Percentiles rank a stretch among this genome's conserved stretches.
These are phyloP conservation scores for Hirsutella thompsonii DNA, from an alignment of 2,329 filamentous ascomycete species.

Conservation along the genomic window DNA sequence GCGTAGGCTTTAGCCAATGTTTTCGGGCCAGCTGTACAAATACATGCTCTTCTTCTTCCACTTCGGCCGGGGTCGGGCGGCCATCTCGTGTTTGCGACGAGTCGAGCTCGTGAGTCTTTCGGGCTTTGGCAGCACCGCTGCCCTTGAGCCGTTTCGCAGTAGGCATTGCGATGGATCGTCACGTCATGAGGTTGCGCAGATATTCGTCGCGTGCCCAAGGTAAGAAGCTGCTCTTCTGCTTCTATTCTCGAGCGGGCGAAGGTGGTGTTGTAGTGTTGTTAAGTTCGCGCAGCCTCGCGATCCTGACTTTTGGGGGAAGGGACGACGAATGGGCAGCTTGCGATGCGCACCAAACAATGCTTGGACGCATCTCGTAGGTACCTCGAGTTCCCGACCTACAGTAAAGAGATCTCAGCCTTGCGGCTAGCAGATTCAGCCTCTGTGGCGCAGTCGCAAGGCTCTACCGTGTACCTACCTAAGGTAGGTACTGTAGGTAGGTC, in stretches of 20 bases:
- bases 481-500: too few relatives aligned
- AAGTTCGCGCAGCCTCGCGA: not conserved
- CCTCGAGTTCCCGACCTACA: too few relatives aligned
- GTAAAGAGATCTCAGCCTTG: constrained; percentile 12
- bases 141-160: constrained; percentile 46
- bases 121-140: constrained; percentile 29
- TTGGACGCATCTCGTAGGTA: too few relatives aligned
- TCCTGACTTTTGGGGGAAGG: not conserved
- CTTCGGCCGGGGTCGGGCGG: constrained; percentile 45
- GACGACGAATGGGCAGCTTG: not conserved
- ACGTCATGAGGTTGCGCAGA: not conserved
- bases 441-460: too few relatives aligned
- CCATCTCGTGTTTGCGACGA: constrained; percentile 23
- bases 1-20: constrained; percentile 65
- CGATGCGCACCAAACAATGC: too few relatives aligned
- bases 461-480: too few relatives aligned
- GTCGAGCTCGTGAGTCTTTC: constrained; percentile 21
- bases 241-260: not conserved
- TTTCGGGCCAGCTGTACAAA: constrained; percentile 70
- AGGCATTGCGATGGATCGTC: constrained; percentile 30
- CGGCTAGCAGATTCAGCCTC: not conserved
- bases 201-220: not conserved
- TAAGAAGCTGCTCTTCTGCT: not conserved
- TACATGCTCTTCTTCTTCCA: constrained; percentile 57
- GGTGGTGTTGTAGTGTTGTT: not conserved